Evolutionary conservation across 257 asterid species (phyloP).

Genomic region (Nicotiana sylvestris): DNA sequence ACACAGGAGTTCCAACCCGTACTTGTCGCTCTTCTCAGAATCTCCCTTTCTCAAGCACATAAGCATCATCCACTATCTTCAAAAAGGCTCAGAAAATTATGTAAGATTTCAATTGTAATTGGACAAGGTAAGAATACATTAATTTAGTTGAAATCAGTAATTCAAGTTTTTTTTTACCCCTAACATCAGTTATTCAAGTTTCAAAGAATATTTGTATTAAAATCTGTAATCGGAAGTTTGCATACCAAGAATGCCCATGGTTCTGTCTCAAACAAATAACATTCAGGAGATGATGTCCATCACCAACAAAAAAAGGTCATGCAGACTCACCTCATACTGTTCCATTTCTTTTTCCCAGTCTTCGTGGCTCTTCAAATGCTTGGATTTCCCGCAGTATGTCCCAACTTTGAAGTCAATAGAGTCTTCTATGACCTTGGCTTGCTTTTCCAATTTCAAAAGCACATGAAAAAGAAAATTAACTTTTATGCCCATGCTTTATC

Average conservation of each 20-base stretch:
- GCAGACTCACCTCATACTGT: constrained; percentile 73
- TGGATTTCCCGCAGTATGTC: constrained; percentile 56
- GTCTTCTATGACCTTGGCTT: constrained; percentile 80
- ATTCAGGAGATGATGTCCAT: neutral
- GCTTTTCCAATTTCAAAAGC: constrained; percentile 44
- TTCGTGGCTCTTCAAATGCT: constrained; percentile 34
- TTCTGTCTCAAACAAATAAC: neutral
- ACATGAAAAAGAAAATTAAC: constrained; percentile 7
- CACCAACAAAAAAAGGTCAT: neutral
- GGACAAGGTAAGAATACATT: neutral
- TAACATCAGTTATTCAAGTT: neutral
- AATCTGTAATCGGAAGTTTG: neutral
- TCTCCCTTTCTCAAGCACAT: neutral
- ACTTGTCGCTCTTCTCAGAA: neutral
- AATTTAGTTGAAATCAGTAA: neutral
- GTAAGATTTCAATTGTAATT: neutral
- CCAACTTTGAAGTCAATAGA: constrained; percentile 77
- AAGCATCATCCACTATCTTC: neutral
- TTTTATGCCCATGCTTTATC: neutral
- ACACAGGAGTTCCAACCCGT: neutral
- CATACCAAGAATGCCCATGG: neutral
- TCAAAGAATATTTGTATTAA: neutral
- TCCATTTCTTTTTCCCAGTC: constrained; percentile 86
- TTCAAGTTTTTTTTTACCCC: neutral
- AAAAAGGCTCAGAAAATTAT: neutral